A percentile compares a stretch with the other conserved stretches of the same genome.
Conservation (phyloP, 768 basidiomycete genomes). For the Asterophora lycoperdoides region DNA sequence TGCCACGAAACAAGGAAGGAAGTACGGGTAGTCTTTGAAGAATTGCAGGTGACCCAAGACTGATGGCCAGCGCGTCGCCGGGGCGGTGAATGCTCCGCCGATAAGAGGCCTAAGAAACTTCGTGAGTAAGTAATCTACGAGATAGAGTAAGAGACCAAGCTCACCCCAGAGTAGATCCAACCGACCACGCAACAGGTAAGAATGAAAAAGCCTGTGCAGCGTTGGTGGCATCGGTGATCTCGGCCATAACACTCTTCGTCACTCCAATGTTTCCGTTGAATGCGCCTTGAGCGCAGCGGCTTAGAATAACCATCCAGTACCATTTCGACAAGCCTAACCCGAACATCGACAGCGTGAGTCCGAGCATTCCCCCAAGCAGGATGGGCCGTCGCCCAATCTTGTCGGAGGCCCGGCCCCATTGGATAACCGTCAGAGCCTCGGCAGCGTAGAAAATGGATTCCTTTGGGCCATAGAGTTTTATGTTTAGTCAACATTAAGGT, state of each 20-base stretch:
- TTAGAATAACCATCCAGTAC: conserved; percentile 24
- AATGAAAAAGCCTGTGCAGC: conserved; percentile 13
- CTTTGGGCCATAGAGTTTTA: conserved; percentile 12
- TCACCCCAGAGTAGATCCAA: conserved; percentile 14
- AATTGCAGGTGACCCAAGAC: conserved; percentile 37
- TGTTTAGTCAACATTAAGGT: neutral
- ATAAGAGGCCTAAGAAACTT: conserved; percentile 37
- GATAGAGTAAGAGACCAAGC: neutral
- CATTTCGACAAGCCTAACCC: conserved; percentile 31
- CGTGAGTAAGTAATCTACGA: neutral
- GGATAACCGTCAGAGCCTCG: conserved; percentile 30
- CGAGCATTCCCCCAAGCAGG: conserved; percentile 29
- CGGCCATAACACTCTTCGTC: conserved; percentile 29
- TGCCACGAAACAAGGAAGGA: conserved; percentile 55
- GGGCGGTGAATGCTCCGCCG: conserved; percentile 45
- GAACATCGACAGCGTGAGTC: conserved; percentile 27
- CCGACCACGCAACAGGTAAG: conserved; percentile 14
- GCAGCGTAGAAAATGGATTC: conserved; percentile 33
- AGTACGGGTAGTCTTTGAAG: conserved; percentile 47
- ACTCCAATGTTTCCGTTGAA: conserved; percentile 32
- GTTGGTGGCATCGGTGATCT: conserved; percentile 19
- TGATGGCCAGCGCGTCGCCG: conserved; percentile 41
- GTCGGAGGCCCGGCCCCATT: conserved; percentile 33
- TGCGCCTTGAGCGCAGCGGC: conserved; percentile 23
- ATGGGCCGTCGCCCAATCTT: conserved; percentile 31